phyloP scores from a whole-genome alignment of 2,329 filamentous ascomycete species.

The Botryotinia narcissicola region DNA sequence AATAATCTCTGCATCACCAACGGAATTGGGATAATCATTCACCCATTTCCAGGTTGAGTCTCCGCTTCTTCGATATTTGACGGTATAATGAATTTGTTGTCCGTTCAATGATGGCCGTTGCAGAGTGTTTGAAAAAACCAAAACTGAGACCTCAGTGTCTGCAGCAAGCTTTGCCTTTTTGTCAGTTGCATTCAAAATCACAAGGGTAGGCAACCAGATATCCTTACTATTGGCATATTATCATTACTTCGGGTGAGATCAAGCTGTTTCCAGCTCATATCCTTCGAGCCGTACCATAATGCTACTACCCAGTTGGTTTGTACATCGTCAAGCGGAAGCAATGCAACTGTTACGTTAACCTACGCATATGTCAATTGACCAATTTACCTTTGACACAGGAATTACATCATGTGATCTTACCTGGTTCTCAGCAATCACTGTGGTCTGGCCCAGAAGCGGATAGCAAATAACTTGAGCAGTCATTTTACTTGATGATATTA shows the following conservation, averaged over 20 bases:
- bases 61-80: background rate
- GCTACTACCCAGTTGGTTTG: conserved; percentile 12
- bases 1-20: conserved; percentile 12
- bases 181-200: background rate
- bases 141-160: background rate
- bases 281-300: background rate
- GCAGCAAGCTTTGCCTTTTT: background rate
- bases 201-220: background rate
- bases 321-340: background rate
- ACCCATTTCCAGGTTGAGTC: conserved; percentile 6
- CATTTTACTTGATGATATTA: background rate
- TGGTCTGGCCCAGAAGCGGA: conserved; percentile 12
- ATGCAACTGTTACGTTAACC: conserved; percentile 6
- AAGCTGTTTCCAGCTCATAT: conserved; percentile 8
- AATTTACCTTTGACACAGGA: background rate
- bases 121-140: conserved; percentile 5
- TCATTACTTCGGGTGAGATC: background rate
- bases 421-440: background rate
- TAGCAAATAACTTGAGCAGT: background rate
- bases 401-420: background rate
- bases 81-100: background rate
- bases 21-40: background rate
- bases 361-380: background rate
- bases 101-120: background rate
- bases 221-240: background rate